These are phyloP conservation scores for Volvox reticuliferus DNA, from an alignment of 139 green algal species.

Conservation along the genomic window DNA sequence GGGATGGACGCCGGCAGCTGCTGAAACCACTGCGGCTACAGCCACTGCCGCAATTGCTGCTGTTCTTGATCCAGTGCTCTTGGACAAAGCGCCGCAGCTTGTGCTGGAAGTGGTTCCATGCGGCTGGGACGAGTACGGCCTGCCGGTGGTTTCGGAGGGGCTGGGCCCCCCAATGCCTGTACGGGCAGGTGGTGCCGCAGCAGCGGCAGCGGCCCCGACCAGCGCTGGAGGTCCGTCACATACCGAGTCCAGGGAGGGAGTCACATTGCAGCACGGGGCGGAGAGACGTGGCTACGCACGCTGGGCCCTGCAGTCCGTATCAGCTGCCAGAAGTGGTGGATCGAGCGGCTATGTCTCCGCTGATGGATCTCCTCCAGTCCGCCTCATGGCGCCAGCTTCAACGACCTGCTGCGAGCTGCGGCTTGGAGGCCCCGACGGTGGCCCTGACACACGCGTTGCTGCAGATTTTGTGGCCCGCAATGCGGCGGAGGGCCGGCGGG, in stretches of 20 bases:
- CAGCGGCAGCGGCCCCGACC: too few species aligned
- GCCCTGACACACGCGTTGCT: background rate
- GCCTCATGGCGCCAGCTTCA: background rate
- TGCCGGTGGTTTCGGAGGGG: background rate
- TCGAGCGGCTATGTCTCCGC: background rate
- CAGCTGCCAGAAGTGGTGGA: background rate
- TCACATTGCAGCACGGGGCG: too few species aligned
- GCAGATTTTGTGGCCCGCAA: background rate
- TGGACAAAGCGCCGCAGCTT: conserved; percentile 37
- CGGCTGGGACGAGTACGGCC: background rate
- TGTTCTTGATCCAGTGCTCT: background rate
- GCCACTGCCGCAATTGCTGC: background rate
- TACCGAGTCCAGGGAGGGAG: too few species aligned
- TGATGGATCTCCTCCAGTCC: background rate
- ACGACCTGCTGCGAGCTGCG: background rate
- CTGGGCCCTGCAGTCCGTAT: too few species aligned
- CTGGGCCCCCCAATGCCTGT: background rate
- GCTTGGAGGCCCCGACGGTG: too few species aligned
- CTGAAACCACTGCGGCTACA: background rate
- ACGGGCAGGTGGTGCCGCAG: background rate
- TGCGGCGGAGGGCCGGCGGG: background rate
- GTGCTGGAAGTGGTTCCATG: conserved; percentile 10
- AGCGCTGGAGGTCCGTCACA: background rate
- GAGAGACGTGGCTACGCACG: too few species aligned
- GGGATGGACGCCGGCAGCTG: too few species aligned